These are phyloP conservation scores for Xylariomycetidae sp. DNA, from an alignment of 2,329 filamentous ascomycete genomes.

Conservation along the genomic window DNA sequence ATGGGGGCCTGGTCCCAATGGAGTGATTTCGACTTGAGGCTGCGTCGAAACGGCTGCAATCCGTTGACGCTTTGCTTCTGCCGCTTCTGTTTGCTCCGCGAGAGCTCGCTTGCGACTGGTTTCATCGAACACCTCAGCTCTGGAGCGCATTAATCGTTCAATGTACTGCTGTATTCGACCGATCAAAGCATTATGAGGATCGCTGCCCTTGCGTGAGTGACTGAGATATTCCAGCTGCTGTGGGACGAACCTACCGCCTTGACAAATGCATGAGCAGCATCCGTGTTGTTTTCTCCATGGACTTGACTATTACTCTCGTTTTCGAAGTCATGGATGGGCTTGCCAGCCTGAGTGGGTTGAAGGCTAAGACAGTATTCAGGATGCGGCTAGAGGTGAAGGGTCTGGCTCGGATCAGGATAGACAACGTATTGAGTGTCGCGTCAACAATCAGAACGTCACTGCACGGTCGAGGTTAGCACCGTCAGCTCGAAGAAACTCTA, in stretches of 20 bases:
- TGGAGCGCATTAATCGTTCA: conserved; percentile 72
- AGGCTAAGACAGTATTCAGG: conserved; percentile 76
- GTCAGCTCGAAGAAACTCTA: too few relatives aligned
- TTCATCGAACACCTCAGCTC: conserved; percentile 75
- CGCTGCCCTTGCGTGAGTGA: conserved; percentile 43
- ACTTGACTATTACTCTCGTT: conserved; percentile 76
- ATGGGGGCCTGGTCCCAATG: conserved; percentile 68
- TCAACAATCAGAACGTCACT: conserved; percentile 87
- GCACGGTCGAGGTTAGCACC: conserved; percentile 13
- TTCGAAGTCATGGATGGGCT: conserved; percentile 71
- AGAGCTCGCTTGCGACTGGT: conserved; percentile 69
- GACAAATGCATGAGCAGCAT: conserved; percentile 76
- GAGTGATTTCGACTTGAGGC: conserved; percentile 52
- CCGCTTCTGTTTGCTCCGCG: conserved; percentile 62
- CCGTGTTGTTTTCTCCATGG: conserved; percentile 89
- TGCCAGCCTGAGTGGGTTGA: conserved; percentile 82
- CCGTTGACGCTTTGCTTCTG: conserved; percentile 80
- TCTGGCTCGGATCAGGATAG: conserved; percentile 74
- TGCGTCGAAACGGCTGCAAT: conserved; percentile 46
- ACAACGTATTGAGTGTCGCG: conserved; percentile 83
- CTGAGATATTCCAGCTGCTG: conserved; percentile 4
- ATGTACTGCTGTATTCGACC: conserved; percentile 81
- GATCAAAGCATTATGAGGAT: conserved; percentile 69
- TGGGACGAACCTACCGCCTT: conserved; percentile 54
- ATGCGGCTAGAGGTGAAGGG: conserved; percentile 81